A percentile compares a stretch with the other conserved stretches of the same genome.
Evolutionary conservation across 2,329 filamentous ascomycete genomes (phyloP).

Genomic region (Pseudogymnoascus sp.): DNA sequence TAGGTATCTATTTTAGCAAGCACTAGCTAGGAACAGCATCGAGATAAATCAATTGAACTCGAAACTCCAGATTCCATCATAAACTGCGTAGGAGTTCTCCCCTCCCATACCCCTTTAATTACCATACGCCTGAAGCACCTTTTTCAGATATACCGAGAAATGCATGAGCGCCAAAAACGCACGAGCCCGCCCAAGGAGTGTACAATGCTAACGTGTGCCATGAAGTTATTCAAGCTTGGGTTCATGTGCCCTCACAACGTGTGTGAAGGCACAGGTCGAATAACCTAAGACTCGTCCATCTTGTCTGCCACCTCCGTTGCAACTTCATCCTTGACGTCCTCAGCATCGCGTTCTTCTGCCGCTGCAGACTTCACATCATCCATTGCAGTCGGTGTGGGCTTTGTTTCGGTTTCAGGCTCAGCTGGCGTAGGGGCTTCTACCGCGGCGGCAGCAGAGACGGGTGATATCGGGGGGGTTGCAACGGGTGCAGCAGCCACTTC

Average conservation of each 20-base stretch:
- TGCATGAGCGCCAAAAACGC: constrained; percentile 6
- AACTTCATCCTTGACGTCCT: constrained; percentile 28
- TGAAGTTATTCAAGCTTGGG: background rate
- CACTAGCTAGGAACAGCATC: background rate
- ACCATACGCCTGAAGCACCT: constrained; percentile 2
- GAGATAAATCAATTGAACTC: constrained; percentile 5
- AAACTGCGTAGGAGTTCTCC: background rate
- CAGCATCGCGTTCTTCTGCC: constrained; percentile 20
- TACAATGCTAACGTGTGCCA: constrained; percentile 1
- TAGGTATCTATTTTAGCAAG: background rate
- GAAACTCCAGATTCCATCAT: constrained; percentile 5
- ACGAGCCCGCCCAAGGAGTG: constrained; percentile 1
- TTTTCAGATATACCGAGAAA: constrained; percentile 9
- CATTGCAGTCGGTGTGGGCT: constrained; percentile 26
- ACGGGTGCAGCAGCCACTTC: constrained; percentile 10
- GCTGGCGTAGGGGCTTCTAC: constrained; percentile 18
- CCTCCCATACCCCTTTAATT: background rate
- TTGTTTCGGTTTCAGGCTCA: constrained; percentile 26
- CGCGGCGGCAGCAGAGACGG: constrained; percentile 9
- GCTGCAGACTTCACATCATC: constrained; percentile 27
- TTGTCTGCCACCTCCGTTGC: constrained; percentile 23
- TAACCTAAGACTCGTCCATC: constrained; percentile 25
- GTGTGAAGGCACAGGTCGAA: background rate
- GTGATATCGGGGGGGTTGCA: background rate
- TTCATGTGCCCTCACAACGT: background rate